These are phyloP conservation scores for Oidiodendron maius DNA, from an alignment of 495 filamentous ascomycete genomes.

Conservation along the genomic window DNA sequence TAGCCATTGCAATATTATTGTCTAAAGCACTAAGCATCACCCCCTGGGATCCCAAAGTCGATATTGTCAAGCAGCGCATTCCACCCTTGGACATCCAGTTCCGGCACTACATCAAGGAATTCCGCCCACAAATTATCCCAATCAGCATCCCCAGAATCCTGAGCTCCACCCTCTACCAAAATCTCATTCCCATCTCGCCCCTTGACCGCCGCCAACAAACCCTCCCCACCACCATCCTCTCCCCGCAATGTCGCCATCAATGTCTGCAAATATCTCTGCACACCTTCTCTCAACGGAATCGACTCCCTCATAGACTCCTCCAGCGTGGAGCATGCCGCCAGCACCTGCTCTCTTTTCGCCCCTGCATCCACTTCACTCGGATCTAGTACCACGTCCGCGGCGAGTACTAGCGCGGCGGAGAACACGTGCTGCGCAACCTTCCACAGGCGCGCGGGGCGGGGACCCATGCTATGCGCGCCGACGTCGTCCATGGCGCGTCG, in stretches of 20 bases:
- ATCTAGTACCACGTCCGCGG: slow-evolving; percentile 6
- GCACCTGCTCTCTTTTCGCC: slow-evolving; percentile 3
- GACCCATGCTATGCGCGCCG: neutral
- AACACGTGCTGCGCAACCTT: slow-evolving; percentile 8
- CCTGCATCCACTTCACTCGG: slow-evolving; percentile 5
- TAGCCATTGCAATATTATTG: too few species aligned
- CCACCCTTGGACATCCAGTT: slow-evolving; percentile 4
- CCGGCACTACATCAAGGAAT: slow-evolving; percentile 2
- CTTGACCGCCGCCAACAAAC: neutral
- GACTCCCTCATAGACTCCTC: slow-evolving; percentile 2
- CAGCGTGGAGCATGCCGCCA: slow-evolving; percentile 1
- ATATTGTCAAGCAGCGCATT: slow-evolving; percentile 5
- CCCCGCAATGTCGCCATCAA: slow-evolving; percentile 1
- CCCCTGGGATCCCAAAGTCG: too few species aligned
- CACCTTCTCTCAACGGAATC: neutral
- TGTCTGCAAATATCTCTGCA: slow-evolving; percentile 5
- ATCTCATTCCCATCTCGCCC: neutral
- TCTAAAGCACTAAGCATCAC: too few species aligned
- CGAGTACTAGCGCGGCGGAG: slow-evolving; percentile 3
- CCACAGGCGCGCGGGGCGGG: neutral
- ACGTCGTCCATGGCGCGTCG: neutral
- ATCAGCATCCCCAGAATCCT: slow-evolving; percentile 3
- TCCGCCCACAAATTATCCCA: slow-evolving; percentile 9
- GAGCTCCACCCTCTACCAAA: neutral
- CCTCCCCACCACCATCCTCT: neutral